Conservation (phyloP, 257 asterid species). For the Nicotiana obtusifolia region DNA sequence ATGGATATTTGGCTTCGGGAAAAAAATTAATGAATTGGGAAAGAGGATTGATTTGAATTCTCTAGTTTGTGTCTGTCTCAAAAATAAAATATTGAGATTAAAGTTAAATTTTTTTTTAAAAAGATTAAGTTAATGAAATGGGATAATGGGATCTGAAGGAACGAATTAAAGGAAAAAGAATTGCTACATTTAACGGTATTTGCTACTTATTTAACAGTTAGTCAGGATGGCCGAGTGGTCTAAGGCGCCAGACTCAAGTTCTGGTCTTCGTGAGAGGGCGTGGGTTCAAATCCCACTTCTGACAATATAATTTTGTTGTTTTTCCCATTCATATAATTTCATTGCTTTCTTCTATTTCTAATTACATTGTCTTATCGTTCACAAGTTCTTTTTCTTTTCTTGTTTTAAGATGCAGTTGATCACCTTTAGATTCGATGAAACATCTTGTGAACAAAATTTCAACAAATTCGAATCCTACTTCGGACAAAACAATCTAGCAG, state of each 20-base stretch:
- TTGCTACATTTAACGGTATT: no score
- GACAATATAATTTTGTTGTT: conserved; percentile 10
- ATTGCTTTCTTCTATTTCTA: background rate
- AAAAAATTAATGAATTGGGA: background rate
- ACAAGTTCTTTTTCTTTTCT: no score
- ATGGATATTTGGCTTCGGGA: background rate
- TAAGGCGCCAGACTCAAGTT: conserved; percentile 98
- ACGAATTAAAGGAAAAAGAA: no score
- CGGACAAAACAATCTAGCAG: no score
- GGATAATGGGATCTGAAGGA: background rate
- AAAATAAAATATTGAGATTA: background rate
- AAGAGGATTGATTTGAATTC: background rate
- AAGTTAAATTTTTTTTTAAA: background rate
- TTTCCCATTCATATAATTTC: no score
- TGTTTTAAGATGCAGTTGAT: no score
- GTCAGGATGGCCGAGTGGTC: conserved; percentile 98
- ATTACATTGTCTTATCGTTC: background rate
- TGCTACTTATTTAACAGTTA: no score
- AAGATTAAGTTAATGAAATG: background rate
- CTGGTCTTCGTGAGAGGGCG: conserved; percentile 76
- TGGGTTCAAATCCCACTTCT: conserved; percentile 79
- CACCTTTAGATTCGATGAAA: no score
- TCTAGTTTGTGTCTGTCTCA: background rate
- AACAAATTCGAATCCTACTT: no score
- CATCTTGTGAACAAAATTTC: no score